Evolutionary conservation across 768 basidiomycete genomes (phyloP), one percentile per base, ranked within the genome.

Genomic region (Podaxis sp.): DNA sequence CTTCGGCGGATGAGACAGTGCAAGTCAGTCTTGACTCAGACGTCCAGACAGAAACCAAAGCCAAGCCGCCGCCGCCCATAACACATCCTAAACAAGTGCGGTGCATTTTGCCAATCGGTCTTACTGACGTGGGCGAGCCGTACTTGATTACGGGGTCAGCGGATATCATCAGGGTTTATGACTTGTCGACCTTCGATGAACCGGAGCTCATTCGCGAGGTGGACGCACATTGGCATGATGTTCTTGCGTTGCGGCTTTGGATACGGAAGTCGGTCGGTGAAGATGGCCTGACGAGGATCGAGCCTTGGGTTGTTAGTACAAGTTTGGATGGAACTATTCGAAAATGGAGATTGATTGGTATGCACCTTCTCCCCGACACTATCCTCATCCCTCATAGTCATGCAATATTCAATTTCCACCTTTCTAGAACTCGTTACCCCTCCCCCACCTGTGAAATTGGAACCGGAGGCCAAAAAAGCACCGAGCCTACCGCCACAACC

Each of bases 211-310:
- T 94, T n/a, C 78, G 81, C 27, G 85, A 87, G 67, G 75, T 92
- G 11, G 92, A 97, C 66, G 95, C 85, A 5, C 96, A 98, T 70
- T 93, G 89, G 85, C 93, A 93, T 66, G 93, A 97, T 67, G 87
- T 98, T 15, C 90, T 85, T 3, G 85, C 83, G 4, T 74, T 98
- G 56, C 81, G 82, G 29, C 75, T 89, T 11, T 97, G 94, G 94
- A 75, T 82, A 66, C 81, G 87, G 29, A 77, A 72, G 58, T 76
- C 75, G 6, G 71, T 74, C 29, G 79, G 77, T 8, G 75, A 75
- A 25, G 82, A 81, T 64, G 79, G 79, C 7, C 74, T 69, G 57
- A 80, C 77, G n/a, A 78, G 77, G 65, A 71, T 84, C 12, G 91
- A 93, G 67, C 85, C 88, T 19, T 95, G 91, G 89, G 80, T 98